These are phyloP conservation scores for Tulasnella sp. DNA, from an alignment of 768 basidiomycete species.

Conservation along the genomic window DNA sequence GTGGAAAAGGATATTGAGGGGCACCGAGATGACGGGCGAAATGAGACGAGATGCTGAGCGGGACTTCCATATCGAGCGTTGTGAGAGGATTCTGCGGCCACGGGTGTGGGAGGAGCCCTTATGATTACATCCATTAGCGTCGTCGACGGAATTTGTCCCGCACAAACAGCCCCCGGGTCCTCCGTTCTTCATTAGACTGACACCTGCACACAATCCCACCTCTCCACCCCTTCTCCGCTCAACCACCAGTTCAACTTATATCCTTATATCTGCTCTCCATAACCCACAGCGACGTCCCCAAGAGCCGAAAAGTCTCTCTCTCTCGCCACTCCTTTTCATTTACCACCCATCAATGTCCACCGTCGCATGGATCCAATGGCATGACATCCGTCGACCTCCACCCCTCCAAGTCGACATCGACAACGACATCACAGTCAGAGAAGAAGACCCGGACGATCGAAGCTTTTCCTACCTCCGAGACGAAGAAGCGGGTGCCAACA, in stretches of 20 bases:
- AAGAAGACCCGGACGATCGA: not conserved
- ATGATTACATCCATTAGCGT: not conserved
- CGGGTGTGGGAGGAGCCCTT: not conserved
- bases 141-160: not conserved
- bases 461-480: not conserved
- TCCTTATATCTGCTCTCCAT: not conserved
- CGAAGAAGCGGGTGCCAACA: not conserved
- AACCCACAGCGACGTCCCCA: not conserved
- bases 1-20: not conserved
- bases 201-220: not conserved
- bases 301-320: not conserved
- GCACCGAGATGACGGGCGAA: conserved; percentile 9
- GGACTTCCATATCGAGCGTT: not conserved
- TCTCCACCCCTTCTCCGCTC: not conserved
- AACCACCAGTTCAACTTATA: not conserved
- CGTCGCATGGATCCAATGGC: conserved; percentile 3
- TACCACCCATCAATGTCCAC: conserved; percentile 2
- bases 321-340: not conserved
- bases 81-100: conserved; percentile 1
- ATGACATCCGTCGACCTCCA: not conserved
- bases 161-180: not conserved
- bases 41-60: conserved; percentile 4
- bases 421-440: not conserved
- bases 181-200: conserved; percentile 13
- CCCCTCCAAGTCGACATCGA: not conserved